Evolutionary conservation across 345 rosid species (phyloP).

Genomic region (Arabidopsis suecica): DNA sequence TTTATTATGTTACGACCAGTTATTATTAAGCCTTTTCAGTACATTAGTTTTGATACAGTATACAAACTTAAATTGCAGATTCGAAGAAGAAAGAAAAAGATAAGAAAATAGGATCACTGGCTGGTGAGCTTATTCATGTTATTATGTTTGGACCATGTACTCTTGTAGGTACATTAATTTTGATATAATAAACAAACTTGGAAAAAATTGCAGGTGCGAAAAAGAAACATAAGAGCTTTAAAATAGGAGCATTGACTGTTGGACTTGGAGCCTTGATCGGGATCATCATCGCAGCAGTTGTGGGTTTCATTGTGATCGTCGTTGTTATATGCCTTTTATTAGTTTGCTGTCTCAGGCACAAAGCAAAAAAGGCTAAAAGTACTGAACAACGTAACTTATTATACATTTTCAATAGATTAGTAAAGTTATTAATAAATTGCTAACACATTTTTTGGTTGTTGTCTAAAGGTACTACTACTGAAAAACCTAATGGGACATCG

Average conservation of each 20-base stretch:
- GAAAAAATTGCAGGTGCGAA: not conserved
- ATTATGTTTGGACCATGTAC: not conserved
- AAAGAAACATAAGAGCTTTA: not conserved
- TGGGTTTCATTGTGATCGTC: not conserved
- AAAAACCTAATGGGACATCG: not conserved
- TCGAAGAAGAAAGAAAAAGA: not conserved
- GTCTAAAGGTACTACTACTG: not conserved
- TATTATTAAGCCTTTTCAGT: not conserved
- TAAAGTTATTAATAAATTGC: not conserved
- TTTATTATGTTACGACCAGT: not conserved
- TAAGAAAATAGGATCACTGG: slow-evolving; percentile 10
- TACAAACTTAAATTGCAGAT: slow-evolving; percentile 20
- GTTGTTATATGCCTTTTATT: not conserved
- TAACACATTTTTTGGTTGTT: not conserved
- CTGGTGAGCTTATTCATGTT: not conserved
- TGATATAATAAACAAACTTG: not conserved
- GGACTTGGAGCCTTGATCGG: not conserved
- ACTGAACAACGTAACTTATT: not conserved
- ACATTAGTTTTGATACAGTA: not conserved
- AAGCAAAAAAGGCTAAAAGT: not conserved
- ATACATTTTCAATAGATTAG: not conserved
- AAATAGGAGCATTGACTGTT: slow-evolving; percentile 9
- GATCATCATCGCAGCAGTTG: not conserved
- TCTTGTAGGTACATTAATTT: not conserved
- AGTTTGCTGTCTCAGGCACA: not conserved